These are phyloP conservation scores for Fusarium sp. DNA, from an alignment of 2,329 filamentous ascomycete genomes.

Conservation along the genomic window DNA sequence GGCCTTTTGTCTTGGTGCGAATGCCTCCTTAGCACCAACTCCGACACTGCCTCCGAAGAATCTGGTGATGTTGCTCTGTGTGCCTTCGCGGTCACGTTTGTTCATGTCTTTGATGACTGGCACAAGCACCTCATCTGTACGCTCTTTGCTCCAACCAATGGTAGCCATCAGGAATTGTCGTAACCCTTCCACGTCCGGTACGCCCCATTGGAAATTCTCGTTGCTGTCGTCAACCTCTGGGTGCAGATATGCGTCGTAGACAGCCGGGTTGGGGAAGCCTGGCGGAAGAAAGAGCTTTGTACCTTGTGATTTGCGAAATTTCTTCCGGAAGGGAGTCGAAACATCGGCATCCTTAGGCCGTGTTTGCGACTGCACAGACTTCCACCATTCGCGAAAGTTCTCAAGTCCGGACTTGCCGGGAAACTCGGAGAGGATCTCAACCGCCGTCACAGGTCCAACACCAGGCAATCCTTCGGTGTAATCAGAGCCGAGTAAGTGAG, in stretches of 20 bases:
- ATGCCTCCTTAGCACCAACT: slow-evolving; percentile 75
- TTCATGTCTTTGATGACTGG: slow-evolving; percentile 98
- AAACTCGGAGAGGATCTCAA: slow-evolving; percentile 96
- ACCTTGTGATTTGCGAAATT: slow-evolving; percentile 84
- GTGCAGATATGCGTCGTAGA: slow-evolving; percentile 85
- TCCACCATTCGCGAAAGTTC: slow-evolving; percentile 92
- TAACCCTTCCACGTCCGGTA: slow-evolving; percentile 90
- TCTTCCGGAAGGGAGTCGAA: slow-evolving; percentile 79
- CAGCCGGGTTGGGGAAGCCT: slow-evolving; percentile 82
- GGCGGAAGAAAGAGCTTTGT: slow-evolving; percentile 89
- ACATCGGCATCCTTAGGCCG: slow-evolving; percentile 75
- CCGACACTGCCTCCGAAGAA: slow-evolving; percentile 87
- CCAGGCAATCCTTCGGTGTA: slow-evolving; percentile 94
- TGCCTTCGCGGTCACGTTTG: slow-evolving; percentile 86
- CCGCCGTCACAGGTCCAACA: slow-evolving; percentile 92
- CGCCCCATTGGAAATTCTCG: slow-evolving; percentile 92
- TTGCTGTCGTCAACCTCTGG: slow-evolving; percentile 88
- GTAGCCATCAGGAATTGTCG: slow-evolving; percentile 89
- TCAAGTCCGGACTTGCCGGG: slow-evolving; percentile 71
- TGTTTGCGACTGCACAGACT: slow-evolving; percentile 77
- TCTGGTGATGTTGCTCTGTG: slow-evolving; percentile 95
- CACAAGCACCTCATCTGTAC: slow-evolving; percentile 95
- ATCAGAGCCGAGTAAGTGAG: slow-evolving; percentile 92
- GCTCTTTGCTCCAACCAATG: slow-evolving; percentile 91
- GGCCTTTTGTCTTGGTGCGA: slow-evolving; percentile 76